Conservation (phyloP, 805 yeast species). For the Ogataea sp. region DNA sequence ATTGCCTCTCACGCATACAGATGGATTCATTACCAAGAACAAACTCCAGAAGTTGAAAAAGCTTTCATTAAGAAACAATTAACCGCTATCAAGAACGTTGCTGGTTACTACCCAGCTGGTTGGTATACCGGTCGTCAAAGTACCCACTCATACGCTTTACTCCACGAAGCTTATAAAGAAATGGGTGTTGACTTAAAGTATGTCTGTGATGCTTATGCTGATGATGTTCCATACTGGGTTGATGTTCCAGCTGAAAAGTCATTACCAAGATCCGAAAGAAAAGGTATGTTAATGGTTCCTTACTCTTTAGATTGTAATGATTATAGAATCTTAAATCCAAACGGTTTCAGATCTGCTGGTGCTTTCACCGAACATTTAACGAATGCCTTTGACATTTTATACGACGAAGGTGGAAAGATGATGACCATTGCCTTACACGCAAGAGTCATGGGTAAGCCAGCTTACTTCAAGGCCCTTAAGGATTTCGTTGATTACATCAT, state of each 20-base stretch:
- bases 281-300: constrained; percentile 21
- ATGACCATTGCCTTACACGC: constrained; percentile 31
- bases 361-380: constrained; percentile 24
- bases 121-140: constrained; percentile 30
- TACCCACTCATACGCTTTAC: constrained; percentile 24
- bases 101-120: constrained; percentile 28
- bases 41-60: constrained; percentile 25
- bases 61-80: constrained; percentile 24
- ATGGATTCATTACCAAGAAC: constrained; percentile 27
- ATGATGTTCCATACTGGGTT: constrained; percentile 29
- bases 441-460: constrained; percentile 30
- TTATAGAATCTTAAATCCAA: constrained; percentile 15
- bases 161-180: constrained; percentile 27
- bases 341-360: constrained; percentile 20
- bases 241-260: constrained; percentile 22
- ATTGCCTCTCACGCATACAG: constrained; percentile 31
- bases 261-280: constrained; percentile 10
- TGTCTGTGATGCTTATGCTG: constrained; percentile 28
- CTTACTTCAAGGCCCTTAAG: constrained; percentile 24
- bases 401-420: constrained; percentile 29
- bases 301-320: constrained; percentile 21
- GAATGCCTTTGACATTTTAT: constrained; percentile 28
- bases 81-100: constrained; percentile 20
- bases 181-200: constrained; percentile 24
- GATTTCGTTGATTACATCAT: constrained; percentile 28